Evolutionary conservation across 2,329 filamentous ascomycete genomes (phyloP).

Genomic region (Apiospora kogelbergensis): DNA sequence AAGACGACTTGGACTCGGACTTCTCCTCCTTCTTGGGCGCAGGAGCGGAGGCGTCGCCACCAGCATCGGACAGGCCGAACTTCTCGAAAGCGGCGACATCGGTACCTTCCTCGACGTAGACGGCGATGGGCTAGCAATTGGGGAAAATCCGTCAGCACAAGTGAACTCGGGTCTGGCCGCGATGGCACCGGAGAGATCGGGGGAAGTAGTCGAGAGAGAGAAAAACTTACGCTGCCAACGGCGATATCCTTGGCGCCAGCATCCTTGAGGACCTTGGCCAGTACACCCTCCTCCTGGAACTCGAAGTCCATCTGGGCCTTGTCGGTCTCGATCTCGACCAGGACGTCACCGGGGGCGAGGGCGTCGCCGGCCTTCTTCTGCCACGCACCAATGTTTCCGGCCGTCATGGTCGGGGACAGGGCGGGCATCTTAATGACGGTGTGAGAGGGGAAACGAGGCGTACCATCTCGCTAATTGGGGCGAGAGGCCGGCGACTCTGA

Average conservation of each 20-base stretch:
- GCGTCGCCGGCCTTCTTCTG: constrained; percentile 94
- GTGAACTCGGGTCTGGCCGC: not conserved
- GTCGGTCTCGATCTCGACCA: constrained; percentile 98
- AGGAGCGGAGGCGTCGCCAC: constrained; percentile 69
- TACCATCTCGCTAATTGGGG: constrained; percentile 59
- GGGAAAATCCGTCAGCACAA: constrained; percentile 16
- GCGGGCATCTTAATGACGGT: constrained; percentile 97
- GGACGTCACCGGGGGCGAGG: constrained; percentile 86
- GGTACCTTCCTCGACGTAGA: constrained; percentile 87
- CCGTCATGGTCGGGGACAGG: constrained; percentile 94
- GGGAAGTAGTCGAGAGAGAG: not conserved
- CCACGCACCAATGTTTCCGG: constrained; percentile 95
- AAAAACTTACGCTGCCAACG: constrained; percentile 79
- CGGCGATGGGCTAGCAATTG: constrained; percentile 77
- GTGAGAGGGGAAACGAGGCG: constrained; percentile 90
- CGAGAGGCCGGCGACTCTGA: constrained; percentile 51
- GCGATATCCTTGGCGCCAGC: constrained; percentile 91
- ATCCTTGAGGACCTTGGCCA: constrained; percentile 92
- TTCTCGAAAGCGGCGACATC: constrained; percentile 86
- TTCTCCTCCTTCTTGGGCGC: constrained; percentile 67
- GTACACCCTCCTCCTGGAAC: constrained; percentile 95
- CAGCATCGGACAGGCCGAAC: constrained; percentile 87
- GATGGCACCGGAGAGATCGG: not conserved
- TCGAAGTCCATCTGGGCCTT: constrained; percentile 99
- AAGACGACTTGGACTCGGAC: constrained; percentile 57